Percentiles rank a stretch among this genome's conserved stretches.
Conservation (phyloP, 805 yeast species). For the Cyberlindnera nakhonratchasimensis region DNA sequence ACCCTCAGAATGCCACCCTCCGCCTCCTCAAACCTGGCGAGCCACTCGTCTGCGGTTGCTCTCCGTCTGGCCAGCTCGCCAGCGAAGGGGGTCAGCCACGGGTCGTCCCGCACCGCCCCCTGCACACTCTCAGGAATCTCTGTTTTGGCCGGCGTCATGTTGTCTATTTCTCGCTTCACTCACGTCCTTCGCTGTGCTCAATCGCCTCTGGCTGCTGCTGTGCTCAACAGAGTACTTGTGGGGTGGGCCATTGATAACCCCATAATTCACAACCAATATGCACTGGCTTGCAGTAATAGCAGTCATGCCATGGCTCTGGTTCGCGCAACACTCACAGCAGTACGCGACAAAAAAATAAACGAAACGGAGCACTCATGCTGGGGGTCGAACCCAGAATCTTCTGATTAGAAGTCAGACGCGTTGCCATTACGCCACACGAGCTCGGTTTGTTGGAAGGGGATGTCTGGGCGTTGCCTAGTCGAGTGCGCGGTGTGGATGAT, state of each 20-base stretch:
- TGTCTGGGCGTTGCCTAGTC: conserved; percentile 1
- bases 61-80: conserved; percentile 68
- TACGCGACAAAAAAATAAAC: conserved; percentile 8
- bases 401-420: conserved; percentile 55
- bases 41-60: conserved; percentile 62
- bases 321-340: conserved; percentile 3
- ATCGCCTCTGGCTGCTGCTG: no score
- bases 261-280: conserved; percentile 1
- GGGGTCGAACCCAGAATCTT: conserved; percentile 56
- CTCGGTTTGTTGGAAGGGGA: conserved; percentile 23
- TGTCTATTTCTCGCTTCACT: no score
- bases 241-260: conserved; percentile 1
- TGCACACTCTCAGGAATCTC: conserved; percentile 17
- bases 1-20: conserved; percentile 69
- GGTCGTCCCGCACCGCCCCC: conserved; percentile 71
- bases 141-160: conserved; percentile 1
- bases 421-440: conserved; percentile 56
- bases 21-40: conserved; percentile 44
- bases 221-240: no score
- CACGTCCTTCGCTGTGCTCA: no score
- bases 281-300: background rate
- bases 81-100: conserved; percentile 80
- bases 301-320: conserved; percentile 1
- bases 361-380: conserved; percentile 44
- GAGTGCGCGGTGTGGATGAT: no score